Base-by-base conservation (phyloP, 768 basidiomycete genomes). In the Sutorius australiensis region DNA sequence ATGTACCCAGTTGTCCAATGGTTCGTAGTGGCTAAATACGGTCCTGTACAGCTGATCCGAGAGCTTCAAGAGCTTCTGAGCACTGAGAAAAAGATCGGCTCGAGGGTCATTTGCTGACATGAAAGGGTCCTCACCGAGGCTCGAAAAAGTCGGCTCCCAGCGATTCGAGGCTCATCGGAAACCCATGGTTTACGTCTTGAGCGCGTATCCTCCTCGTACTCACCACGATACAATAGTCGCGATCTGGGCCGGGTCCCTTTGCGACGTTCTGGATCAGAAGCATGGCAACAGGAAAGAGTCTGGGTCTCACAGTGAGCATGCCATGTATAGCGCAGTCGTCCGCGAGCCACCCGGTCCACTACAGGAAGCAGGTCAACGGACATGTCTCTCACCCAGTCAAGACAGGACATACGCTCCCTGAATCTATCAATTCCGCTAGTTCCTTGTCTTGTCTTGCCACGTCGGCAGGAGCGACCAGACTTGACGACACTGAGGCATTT, bases 1-100 rank as follows among this genome's bases (percentile, higher is more conserved):
- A 56, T 81, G 80, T 2, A 78, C 77, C 67, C 79, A 75, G 28
- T 68, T 75, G 13, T 82, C 79, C 28, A 80, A 67, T 13, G 72
- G 67, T 2, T 67, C 61, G n/a, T 66, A 55, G 30, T 61, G 47
- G 30, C 70, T 70, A 37, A 75, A 67, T 7, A 67, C 55, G 3
- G 73, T 61, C 2, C 72, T 70, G 24, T 33, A 33, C 27, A 68
- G 45, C 33, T 51, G 51, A 19, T 54, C 17, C 12, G 59, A 44
- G 30, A 55, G 45, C 53, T 46, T 55, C 10, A 68, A 32, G 16
- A 68, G 46, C 39, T 58, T 68, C 36, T 57, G 66, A 5, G 11
- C 45, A 6, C 64, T 66, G 36, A 9, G 11, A 31, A 45, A 1
- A 9, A 17, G 13, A 21, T 53, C 6, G 48, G 39, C 14, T 19